phyloP scores from a whole-genome alignment of 768 basidiomycete genomes.

The Cystobasidium onofrii region DNA sequence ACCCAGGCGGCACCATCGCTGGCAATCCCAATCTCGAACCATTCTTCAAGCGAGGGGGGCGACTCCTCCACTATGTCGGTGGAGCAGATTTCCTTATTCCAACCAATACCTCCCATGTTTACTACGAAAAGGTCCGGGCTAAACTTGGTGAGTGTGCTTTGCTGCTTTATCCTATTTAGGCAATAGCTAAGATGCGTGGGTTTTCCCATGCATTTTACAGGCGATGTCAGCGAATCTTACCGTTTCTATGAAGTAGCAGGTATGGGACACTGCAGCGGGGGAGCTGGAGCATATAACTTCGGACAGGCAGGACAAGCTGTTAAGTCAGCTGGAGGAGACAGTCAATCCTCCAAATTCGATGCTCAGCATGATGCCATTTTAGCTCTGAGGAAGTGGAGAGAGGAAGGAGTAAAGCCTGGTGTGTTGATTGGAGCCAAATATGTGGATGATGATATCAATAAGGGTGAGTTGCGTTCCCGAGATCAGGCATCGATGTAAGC shows the following conservation, averaged over 20 bases:
- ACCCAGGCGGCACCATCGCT: slow-evolving; percentile 36
- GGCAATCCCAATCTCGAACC: slow-evolving; percentile 23
- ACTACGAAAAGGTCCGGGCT: slow-evolving; percentile 1
- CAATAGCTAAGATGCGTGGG: too few relatives aligned
- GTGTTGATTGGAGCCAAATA: slow-evolving; percentile 30
- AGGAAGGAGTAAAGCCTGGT: slow-evolving; percentile 34
- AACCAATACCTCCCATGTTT: slow-evolving; percentile 15
- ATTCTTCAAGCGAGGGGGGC: slow-evolving; percentile 34
- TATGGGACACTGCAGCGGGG: slow-evolving; percentile 25
- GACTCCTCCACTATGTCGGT: slow-evolving; percentile 29
- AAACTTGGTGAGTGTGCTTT: not conserved
- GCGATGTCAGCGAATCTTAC: slow-evolving; percentile 11
- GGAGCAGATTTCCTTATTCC: slow-evolving; percentile 36
- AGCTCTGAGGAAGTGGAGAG: slow-evolving; percentile 35
- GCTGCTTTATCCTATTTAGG: too few relatives aligned
- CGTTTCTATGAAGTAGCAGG: slow-evolving; percentile 23
- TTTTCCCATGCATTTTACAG: not conserved
- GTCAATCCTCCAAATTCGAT: slow-evolving; percentile 23
- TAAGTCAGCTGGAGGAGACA: not conserved
- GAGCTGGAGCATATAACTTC: slow-evolving; percentile 26
- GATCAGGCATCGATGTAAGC: not conserved
- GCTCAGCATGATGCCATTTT: slow-evolving; percentile 37
- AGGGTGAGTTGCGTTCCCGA: slow-evolving; percentile 3
- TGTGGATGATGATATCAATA: slow-evolving; percentile 17
- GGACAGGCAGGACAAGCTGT: slow-evolving; percentile 22